A percentile compares a stretch with the other conserved stretches of the same genome.
These are phyloP conservation scores for Candida patagonica DNA, from an alignment of 805 yeast species.

Conservation along the genomic window DNA sequence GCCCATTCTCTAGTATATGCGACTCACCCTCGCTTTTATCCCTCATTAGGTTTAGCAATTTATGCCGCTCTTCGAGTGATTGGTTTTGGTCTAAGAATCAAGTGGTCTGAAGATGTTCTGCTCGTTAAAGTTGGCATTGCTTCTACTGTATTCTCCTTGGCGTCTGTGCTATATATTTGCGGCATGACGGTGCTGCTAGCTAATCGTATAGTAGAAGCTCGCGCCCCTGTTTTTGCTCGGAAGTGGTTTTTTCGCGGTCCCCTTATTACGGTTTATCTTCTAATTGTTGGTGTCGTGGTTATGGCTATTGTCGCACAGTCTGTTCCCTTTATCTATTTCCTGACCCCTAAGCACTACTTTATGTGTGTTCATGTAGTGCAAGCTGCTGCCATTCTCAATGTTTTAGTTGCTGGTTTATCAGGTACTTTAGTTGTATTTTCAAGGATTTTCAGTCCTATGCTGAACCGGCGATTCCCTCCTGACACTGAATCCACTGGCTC, in stretches of 20 bases:
- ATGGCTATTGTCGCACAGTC: conserved; percentile 61
- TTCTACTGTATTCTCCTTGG: conserved; percentile 44
- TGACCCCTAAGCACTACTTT: conserved; percentile 35
- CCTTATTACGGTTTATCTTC: conserved; percentile 42
- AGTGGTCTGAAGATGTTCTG: conserved; percentile 49
- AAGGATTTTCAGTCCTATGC: neutral
- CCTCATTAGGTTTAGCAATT: conserved; percentile 43
- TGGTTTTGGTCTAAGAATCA: conserved; percentile 50
- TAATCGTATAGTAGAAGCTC: conserved; percentile 67
- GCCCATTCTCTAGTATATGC: conserved; percentile 40
- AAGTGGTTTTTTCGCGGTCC: conserved; percentile 37
- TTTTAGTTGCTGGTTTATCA: conserved; percentile 43
- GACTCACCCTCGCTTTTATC: conserved; percentile 43
- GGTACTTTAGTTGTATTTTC: conserved; percentile 25
- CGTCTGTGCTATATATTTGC: conserved; percentile 50
- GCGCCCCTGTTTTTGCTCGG: conserved; percentile 64
- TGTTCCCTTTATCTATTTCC: conserved; percentile 49
- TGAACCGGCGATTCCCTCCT: conserved; percentile 8
- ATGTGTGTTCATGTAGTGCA: conserved; percentile 48
- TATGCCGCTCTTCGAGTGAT: conserved; percentile 45
- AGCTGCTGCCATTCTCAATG: conserved; percentile 40
- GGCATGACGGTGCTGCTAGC: conserved; percentile 57
- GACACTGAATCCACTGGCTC: conserved; percentile 13
- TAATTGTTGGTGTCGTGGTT: conserved; percentile 50
- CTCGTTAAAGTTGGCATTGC: conserved; percentile 43